Conservation (phyloP, 2,329 filamentous ascomycete species). For the Apiospora arundinis region DNA sequence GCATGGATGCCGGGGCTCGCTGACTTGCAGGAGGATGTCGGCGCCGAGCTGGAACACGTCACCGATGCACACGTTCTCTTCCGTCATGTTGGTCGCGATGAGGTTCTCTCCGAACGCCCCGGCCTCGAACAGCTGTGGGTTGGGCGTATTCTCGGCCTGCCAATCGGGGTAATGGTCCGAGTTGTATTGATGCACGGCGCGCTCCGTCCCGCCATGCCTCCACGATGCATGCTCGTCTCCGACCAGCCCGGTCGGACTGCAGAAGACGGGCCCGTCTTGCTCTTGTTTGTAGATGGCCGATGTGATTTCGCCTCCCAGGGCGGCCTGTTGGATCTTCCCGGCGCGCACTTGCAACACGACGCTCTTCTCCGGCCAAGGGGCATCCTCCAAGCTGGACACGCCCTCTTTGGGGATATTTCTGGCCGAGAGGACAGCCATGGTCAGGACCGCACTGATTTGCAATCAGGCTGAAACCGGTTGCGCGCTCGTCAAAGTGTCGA, state of each 20-base stretch:
- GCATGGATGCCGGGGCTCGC: slow-evolving; percentile 21
- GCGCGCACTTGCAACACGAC: slow-evolving; percentile 10
- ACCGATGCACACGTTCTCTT: slow-evolving; percentile 20
- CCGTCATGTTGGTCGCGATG: slow-evolving; percentile 8
- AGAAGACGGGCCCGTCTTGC: slow-evolving; percentile 1
- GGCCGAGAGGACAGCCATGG: neutral
- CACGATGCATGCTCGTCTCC: slow-evolving; percentile 15
- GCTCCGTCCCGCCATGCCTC: slow-evolving; percentile 18
- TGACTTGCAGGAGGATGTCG: slow-evolving; percentile 18
- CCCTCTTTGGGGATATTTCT: slow-evolving; percentile 6
- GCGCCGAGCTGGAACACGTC: slow-evolving; percentile 20
- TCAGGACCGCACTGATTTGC: neutral
- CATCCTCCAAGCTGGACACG: slow-evolving; percentile 1
- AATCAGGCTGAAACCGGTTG: neutral
- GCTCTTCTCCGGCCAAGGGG: neutral
- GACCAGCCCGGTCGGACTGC: slow-evolving; percentile 4
- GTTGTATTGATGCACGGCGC: slow-evolving; percentile 20
- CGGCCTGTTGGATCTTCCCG: neutral
- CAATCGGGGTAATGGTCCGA: slow-evolving; percentile 15
- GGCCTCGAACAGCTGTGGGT: slow-evolving; percentile 16
- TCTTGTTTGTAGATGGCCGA: slow-evolving; percentile 20
- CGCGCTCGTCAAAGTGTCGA: neutral
- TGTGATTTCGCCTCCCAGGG: slow-evolving; percentile 6
- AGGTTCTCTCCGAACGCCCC: slow-evolving; percentile 19
- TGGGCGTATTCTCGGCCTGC: slow-evolving; percentile 10